Conservation (phyloP, 148 eudicot genomes). For the Gaultheria prostrata region DNA sequence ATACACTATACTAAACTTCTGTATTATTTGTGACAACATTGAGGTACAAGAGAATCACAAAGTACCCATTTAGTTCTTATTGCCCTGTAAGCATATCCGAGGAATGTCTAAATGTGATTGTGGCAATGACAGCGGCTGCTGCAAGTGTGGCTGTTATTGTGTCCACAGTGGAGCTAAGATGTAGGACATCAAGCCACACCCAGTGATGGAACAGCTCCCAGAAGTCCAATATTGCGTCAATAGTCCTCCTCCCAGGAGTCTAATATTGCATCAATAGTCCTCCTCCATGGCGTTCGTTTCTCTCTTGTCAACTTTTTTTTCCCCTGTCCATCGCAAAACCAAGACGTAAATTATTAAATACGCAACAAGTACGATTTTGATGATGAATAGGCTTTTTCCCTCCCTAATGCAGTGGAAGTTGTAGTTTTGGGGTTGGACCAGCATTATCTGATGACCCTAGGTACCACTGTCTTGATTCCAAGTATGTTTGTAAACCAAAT, state of each 20-base stretch:
- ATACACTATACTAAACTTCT: too few relatives aligned
- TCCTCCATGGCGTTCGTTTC: constrained; percentile 58
- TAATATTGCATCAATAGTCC: constrained; percentile 67
- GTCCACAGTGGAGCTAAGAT: constrained; percentile 13
- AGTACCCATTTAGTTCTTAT: background rate
- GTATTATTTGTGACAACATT: background rate
- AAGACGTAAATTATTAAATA: background rate
- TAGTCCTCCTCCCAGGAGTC: too few relatives aligned
- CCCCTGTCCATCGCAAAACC: background rate
- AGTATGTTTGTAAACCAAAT: constrained; percentile 61
- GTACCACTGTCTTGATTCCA: constrained; percentile 52
- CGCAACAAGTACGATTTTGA: background rate
- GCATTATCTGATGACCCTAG: constrained; percentile 59
- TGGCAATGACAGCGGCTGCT: background rate
- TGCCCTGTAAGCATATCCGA: background rate
- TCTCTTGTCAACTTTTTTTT: background rate
- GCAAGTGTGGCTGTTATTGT: background rate
- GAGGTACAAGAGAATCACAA: background rate
- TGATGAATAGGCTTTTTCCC: background rate
- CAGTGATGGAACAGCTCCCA: constrained; percentile 61
- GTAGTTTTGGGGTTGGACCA: constrained; percentile 63
- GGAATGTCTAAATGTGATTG: background rate
- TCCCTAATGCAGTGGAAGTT: constrained; percentile 47
- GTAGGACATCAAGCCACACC: constrained; percentile 60
- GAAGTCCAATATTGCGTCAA: too few relatives aligned